These are phyloP conservation scores for Candida incommunis DNA, from an alignment of 805 yeast species.

Conservation along the genomic window DNA sequence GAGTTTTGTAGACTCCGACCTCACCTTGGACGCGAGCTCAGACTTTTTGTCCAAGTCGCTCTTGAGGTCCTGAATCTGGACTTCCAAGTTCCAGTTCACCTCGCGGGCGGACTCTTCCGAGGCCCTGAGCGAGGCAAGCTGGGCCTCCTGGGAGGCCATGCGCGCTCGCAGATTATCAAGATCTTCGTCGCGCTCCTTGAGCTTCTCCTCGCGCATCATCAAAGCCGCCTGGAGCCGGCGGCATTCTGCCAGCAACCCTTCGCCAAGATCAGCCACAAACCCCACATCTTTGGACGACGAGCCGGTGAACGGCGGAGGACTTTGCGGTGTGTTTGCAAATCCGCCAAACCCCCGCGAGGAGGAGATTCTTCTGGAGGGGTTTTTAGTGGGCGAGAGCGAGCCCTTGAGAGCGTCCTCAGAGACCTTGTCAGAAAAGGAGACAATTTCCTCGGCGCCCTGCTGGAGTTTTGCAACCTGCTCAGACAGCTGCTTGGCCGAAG, in stretches of 20 bases:
- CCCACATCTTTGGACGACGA: constrained; percentile 11
- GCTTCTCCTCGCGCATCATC: constrained; percentile 9
- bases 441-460: constrained; percentile 1
- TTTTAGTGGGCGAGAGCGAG: neutral
- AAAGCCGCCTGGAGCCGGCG: constrained; percentile 17
- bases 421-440: neutral
- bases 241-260: constrained; percentile 20
- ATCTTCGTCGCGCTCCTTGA: constrained; percentile 9
- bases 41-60: constrained; percentile 12
- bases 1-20: constrained; percentile 13
- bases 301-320: neutral
- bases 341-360: too few relatives aligned
- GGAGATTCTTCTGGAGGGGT: neutral
- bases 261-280: constrained; percentile 21
- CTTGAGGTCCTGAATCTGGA: constrained; percentile 18
- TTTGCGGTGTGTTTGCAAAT: neutral
- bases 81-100: constrained; percentile 25
- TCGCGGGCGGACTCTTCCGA: constrained; percentile 17
- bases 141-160: constrained; percentile 1
- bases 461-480: neutral
- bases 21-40: constrained; percentile 13
- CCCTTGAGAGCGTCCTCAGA: neutral
- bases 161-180: constrained; percentile 9
- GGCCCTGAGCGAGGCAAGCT: constrained; percentile 6
- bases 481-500: neutral